Evolutionary conservation across 306 rosid genomes (phyloP), one percentile per base, ranked within the genome.

Genomic region (Cercis canadensis): DNA sequence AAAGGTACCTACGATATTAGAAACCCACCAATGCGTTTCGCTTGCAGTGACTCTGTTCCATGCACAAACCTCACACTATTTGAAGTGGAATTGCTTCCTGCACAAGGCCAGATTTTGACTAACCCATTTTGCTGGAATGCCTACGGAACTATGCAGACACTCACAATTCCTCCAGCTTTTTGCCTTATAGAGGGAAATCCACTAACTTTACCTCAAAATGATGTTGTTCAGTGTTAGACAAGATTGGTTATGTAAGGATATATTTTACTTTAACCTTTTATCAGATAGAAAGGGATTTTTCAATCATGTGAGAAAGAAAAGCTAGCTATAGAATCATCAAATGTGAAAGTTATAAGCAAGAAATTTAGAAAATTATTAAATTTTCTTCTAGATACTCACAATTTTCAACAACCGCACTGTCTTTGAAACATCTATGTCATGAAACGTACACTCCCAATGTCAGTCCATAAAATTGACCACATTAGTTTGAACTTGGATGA

Each of bases 111-210:
- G 0, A 11, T 17, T 37, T n/a, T 65, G 31, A 49, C 53, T 33
- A 63, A 73, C 52, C 83, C 89, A 36, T 57, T 82, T 59, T 84
- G 86, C 77, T 84, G 87, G 87, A 84, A 88, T 62, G 91, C 87
- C 43, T 83, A 79, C 49, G 89, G 89, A 46, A 74, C 62, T 37
- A 39, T 62, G 80, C 74, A 76, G 51, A 75, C 83, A 14, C 56
- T 57, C 2, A 81, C 79, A 11, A 46, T 62, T 64, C 90, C 89
- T 14, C 85, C 83, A 0, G 70, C 71, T 29, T 55, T 53, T 6
- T 87, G 96, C 61, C 79, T 86, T 68, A 54, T 69, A 51, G 79
- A 72, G 15, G 90, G 86, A 44, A 39, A 41, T 54, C 87, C 87
- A 21, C 57, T 17, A 0, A 6, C 0, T 14, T 8, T 73, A 59